Evolutionary conservation across 768 basidiomycete genomes (phyloP).

Genomic region (Boletus vinaceobasis): DNA sequence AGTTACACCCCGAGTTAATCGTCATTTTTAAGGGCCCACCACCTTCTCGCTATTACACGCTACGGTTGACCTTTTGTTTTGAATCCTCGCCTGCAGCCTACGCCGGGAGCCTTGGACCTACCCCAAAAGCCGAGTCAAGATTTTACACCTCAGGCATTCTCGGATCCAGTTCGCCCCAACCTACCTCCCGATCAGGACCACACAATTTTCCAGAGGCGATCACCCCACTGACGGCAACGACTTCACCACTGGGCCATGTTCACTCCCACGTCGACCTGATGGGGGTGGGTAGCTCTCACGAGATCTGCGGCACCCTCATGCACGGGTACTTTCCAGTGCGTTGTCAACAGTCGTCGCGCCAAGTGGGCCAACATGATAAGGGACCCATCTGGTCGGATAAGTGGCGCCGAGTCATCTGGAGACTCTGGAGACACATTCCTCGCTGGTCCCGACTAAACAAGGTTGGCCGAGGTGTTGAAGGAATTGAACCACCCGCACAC

Average conservation of each 20-base stretch:
- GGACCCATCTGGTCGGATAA: slow-evolving; percentile 11
- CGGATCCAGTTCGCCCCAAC: slow-evolving; percentile 7
- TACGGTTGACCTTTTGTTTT: neutral
- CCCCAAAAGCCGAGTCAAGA: neutral
- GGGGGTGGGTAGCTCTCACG: slow-evolving; percentile 20
- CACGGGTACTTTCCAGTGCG: slow-evolving; percentile 13
- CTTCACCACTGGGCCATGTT: slow-evolving; percentile 21
- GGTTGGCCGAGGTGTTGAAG: slow-evolving; percentile 18
- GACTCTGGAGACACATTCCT: slow-evolving; percentile 7
- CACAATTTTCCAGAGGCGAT: slow-evolving; percentile 11
- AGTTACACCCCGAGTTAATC: slow-evolving; percentile 13
- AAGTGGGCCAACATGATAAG: slow-evolving; percentile 15
- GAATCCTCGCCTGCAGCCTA: neutral
- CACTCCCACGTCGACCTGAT: slow-evolving; percentile 16
- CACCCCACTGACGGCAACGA: neutral
- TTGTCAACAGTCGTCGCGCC: slow-evolving; percentile 11
- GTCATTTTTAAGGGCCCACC: neutral
- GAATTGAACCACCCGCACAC: slow-evolving; percentile 11
- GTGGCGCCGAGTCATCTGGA: slow-evolving; percentile 4
- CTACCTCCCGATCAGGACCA: slow-evolving; percentile 14
- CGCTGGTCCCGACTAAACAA: slow-evolving; percentile 12
- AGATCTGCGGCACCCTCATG: slow-evolving; percentile 8
- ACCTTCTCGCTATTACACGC: too few species aligned
- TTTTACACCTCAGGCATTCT: slow-evolving; percentile 3
- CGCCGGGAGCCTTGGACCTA: slow-evolving; percentile 3